phyloP scores from a whole-genome alignment of 73 alveolate genomes.

The Tetrahymena malaccensis region DNA sequence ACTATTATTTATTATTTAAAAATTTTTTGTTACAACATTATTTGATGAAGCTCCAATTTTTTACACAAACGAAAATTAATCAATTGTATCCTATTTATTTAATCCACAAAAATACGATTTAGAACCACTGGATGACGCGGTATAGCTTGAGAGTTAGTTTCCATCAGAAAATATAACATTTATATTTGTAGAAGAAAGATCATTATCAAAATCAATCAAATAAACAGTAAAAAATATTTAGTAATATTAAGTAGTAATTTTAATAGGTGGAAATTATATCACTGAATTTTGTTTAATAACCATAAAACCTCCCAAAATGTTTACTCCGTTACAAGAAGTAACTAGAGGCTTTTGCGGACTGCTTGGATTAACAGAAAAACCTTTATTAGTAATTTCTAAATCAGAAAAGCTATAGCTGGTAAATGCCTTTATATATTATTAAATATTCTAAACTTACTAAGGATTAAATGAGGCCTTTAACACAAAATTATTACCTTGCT shows the following conservation, averaged over 20 bases:
- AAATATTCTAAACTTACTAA: background rate
- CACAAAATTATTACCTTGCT: too few relatives aligned
- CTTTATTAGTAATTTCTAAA: background rate
- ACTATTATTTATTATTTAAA: background rate
- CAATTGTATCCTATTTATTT: background rate
- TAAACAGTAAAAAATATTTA: background rate
- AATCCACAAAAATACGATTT: background rate
- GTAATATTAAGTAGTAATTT: background rate
- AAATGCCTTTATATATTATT: background rate
- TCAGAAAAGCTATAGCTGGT: background rate
- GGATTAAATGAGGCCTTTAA: background rate
- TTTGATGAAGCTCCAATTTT: background rate
- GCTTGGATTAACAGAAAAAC: background rate
- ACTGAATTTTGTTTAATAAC: background rate
- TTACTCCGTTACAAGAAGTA: background rate
- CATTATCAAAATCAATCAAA: background rate
- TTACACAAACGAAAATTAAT: background rate
- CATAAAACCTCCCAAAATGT: background rate
- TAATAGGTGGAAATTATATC: background rate
- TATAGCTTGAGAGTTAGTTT: background rate
- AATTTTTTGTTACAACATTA: too few relatives aligned
- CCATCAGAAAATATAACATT: background rate
- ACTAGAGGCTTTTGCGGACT: background rate
- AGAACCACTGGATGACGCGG: background rate
- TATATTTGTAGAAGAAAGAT: background rate